Conservation (phyloP, 2,329 filamentous ascomycete genomes). For the Cladobotryum mycophilum region DNA sequence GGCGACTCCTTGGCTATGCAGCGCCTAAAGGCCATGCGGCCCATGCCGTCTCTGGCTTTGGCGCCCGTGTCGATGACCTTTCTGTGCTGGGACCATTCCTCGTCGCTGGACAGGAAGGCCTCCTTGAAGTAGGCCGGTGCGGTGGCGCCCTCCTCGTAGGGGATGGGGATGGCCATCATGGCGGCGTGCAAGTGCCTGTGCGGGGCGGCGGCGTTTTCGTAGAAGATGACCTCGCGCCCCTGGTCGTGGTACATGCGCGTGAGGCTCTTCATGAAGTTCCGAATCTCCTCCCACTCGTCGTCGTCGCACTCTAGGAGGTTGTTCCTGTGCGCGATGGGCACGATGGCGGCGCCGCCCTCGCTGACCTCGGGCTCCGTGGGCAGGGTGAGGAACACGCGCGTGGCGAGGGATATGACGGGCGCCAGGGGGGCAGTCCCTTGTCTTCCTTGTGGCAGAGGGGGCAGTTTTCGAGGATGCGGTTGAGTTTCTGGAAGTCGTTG, state of each 20-base stretch:
- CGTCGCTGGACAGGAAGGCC: constrained; percentile 79
- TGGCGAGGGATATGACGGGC: constrained; percentile 79
- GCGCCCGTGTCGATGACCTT: constrained; percentile 87
- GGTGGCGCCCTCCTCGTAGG: constrained; percentile 83
- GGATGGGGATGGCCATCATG: constrained; percentile 79
- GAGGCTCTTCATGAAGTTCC: constrained; percentile 97
- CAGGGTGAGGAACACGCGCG: constrained; percentile 79
- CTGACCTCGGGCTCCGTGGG: constrained; percentile 84
- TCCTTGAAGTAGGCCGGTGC: constrained; percentile 94
- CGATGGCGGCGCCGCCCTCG: constrained; percentile 78
- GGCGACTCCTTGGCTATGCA: constrained; percentile 92
- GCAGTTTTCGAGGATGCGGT: constrained; percentile 77
- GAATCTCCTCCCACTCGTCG: constrained; percentile 98
- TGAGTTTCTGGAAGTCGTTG: constrained; percentile 82
- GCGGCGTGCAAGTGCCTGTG: constrained; percentile 76
- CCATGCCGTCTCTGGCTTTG: constrained; percentile 55
- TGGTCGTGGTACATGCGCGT: constrained; percentile 93
- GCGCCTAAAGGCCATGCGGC: constrained; percentile 73
- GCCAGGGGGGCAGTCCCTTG: constrained; percentile 66
- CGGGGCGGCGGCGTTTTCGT: constrained; percentile 88
- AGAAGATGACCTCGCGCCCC: constrained; percentile 89
- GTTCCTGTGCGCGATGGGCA: constrained; percentile 76
- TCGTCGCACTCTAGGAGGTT: constrained; percentile 98
- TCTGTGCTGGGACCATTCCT: constrained; percentile 93
- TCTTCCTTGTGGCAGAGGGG: constrained; percentile 93